These are phyloP conservation scores for Podila epigama DNA, from an alignment of 192 early-diverging fungal genomes.

Conservation along the genomic window DNA sequence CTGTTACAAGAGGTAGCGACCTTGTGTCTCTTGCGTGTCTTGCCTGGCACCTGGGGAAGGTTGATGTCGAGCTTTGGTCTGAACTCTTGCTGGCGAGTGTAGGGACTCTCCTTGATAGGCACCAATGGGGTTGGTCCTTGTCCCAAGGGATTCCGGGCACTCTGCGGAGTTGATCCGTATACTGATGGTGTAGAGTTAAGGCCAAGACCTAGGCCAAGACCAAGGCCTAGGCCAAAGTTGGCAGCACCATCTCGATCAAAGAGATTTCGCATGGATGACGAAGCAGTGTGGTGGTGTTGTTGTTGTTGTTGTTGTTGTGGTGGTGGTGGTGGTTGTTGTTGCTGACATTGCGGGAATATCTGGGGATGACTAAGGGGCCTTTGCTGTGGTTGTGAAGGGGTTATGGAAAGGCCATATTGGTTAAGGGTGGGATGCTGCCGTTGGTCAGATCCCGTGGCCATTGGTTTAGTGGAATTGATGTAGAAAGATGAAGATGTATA, in stretches of 20 bases:
- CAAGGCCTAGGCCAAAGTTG: background rate
- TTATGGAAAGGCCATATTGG: too few relatives aligned
- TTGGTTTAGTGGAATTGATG: background rate
- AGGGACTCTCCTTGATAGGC: constrained; percentile 16
- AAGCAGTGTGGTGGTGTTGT: background rate
- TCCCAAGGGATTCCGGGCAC: background rate
- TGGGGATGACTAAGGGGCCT: too few relatives aligned
- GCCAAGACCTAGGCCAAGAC: background rate
- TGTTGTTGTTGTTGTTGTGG: background rate
- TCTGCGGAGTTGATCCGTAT: background rate
- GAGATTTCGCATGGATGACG: background rate
- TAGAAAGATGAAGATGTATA: background rate
- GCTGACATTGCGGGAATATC: too few relatives aligned
- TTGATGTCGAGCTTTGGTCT: constrained; percentile 15
- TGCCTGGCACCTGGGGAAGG: constrained; percentile 13
- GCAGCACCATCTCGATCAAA: background rate
- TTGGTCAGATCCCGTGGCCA: constrained; percentile 2
- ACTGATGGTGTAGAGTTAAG: too few relatives aligned
- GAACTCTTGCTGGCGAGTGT: constrained; percentile 6
- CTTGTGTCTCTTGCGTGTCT: constrained; percentile 46
- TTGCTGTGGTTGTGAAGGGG: too few relatives aligned
- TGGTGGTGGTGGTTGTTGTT: background rate
- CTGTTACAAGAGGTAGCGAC: constrained; percentile 47
- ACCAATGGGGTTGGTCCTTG: constrained; percentile 4
- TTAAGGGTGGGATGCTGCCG: background rate